Evolutionary conservation across 805 yeast genomes (phyloP), one percentile per base, ranked within the genome.

Genomic region (Nakazawaea ambrosiae): DNA sequence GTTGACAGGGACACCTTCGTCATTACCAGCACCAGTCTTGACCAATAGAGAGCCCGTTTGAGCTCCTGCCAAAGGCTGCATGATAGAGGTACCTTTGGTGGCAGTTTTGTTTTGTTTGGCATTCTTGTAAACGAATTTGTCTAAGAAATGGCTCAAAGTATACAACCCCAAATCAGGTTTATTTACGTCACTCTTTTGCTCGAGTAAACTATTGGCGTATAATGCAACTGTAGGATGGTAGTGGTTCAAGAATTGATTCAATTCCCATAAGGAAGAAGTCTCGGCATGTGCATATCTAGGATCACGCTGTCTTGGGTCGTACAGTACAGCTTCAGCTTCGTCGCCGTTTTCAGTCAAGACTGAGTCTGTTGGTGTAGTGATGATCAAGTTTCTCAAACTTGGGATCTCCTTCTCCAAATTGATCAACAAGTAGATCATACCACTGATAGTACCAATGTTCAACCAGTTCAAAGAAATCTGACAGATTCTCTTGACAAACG

Each of bases 21-120:
- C 53, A 20, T 53, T 48, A 14, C 53, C 48, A 4, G 46, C 46
- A 22, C 39, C 37, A 44, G 64, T 68, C 50, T 67, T 78, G 10
- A 83, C 85, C 47, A 83, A 66, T 37, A 82, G 60, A 4, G 79
- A 64, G 8, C 83, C 85, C 16, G 85, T 79, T 45, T 81, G 83
- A 1, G 78, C 70, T 45, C 96, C 97, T 31, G 94, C 88, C 46
- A 92, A 68, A 35, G 98, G 97, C 67, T 92, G 98, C 97, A 92
- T 92, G 55, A 92, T 89, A 31, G 97, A 87, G 4, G 82, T 68
- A 51, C 97, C 97, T 55, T 83, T 79, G n/a, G 79, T 63, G 24
- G 12, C 14, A 24, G 66, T 57, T 15, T 78, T 68, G 58, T 81
- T 84, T 50, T 77, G 81, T 63, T 86, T 87, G 33, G 96, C 86